phyloP scores from a whole-genome alignment of 805 yeast genomes.

The Ogataea nakhonphanomensis region DNA sequence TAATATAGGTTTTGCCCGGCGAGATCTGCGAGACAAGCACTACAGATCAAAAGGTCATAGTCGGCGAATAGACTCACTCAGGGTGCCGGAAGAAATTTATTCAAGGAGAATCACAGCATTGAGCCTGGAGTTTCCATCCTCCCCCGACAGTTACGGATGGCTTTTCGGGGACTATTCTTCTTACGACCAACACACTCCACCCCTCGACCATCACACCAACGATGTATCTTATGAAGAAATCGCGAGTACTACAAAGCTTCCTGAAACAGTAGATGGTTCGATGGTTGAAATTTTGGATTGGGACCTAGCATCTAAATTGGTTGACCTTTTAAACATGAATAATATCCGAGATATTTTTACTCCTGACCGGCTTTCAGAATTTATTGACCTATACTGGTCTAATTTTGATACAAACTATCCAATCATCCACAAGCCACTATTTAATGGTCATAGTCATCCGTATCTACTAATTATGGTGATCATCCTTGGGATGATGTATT shows the following conservation, averaged over 20 bases:
- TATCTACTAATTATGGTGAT: slow-evolving; percentile 21
- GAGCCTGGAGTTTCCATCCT: not conserved
- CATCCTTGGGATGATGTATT: slow-evolving; percentile 24
- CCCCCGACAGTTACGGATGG: slow-evolving; percentile 6
- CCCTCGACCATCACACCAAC: slow-evolving; percentile 1
- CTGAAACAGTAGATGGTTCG: no score
- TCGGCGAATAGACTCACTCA: slow-evolving; percentile 11
- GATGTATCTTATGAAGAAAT: not conserved
- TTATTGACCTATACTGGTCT: slow-evolving; percentile 34
- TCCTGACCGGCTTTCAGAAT: slow-evolving; percentile 8
- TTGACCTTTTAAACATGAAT: no score
- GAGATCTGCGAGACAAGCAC: slow-evolving; percentile 33
- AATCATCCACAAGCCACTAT: slow-evolving; percentile 37
- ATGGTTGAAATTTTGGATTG: no score
- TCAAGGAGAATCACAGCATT: not conserved
- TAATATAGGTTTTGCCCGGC: slow-evolving; percentile 28
- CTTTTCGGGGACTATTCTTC: slow-evolving; percentile 12
- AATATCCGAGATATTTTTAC: no score
- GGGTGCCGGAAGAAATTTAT: slow-evolving; percentile 2
- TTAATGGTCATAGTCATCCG: slow-evolving; percentile 15
- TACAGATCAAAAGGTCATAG: slow-evolving; percentile 24
- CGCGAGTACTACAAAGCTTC: no score
- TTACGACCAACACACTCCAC: not conserved
- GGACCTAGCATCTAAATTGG: no score
- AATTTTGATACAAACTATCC: slow-evolving; percentile 38